Evolutionary conservation across 306 rosid genomes (phyloP), one percentile per base, ranked within the genome.

Genomic region (Vigna trinervia): DNA sequence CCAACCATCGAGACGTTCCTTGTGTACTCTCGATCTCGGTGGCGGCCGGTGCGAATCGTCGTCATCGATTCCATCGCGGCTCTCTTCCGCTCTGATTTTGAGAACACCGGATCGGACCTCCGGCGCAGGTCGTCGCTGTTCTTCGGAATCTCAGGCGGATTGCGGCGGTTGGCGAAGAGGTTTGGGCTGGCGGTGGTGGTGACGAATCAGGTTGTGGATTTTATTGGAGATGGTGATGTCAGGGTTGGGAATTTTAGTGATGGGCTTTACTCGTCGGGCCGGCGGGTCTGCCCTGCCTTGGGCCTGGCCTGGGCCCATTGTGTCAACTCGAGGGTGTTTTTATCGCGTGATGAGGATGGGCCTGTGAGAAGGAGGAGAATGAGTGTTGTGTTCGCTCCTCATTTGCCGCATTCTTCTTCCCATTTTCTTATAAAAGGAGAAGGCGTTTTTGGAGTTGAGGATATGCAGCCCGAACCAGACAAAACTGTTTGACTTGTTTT

Each of bases 271-370:
- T 89, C 97, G 0, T 94, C 93, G 0, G 95, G 89, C 1, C 85
- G 98, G 71, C 76, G 86, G 65, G 94, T 94, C 23, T 85, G 91
- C 59, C 90, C 98, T 0, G 98, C 98, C 0, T 50, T 94, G 52
- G 97, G 98, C 48, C n/a, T 92, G 10, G 87, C 91, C 0, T 94
- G 98, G 98, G 86, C 98, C 0, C 85, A 89, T n/a, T 94, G 98
- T 12, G 91, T 92, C 54, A 94, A 92, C 74, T 84, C 98, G 15
- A 92, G 98, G 82, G 15, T 94, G 56, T 92, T 94, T 65, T 80
- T 94, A 76, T 86, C 92, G 32, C 88, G 77, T 69, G 61, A 80
- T 38, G 75, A 36, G 5, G 67, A 52, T 23, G 46, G 6, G 81
- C 50, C 73, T 11, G 70, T 65, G 15, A 85, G 36, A 66, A 79